These are phyloP conservation scores for Claviceps digitariae DNA, from an alignment of 2,329 filamentous ascomycete species.

Conservation along the genomic window DNA sequence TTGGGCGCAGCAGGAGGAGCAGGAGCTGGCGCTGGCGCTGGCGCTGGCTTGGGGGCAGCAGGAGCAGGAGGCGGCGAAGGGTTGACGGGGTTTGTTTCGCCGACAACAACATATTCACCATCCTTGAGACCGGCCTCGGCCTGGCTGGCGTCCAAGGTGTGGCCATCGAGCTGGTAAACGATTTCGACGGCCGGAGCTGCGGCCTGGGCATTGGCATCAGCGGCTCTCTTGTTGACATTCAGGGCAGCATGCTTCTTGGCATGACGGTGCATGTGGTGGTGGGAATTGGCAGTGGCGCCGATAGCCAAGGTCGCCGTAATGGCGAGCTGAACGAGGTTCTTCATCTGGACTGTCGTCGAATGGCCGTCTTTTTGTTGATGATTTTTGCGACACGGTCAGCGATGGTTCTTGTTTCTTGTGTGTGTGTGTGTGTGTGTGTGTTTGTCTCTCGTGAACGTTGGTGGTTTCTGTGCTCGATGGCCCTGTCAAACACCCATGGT, in stretches of 20 bases:
- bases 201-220: slow-evolving; percentile 34
- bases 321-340: slow-evolving; percentile 26
- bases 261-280: slow-evolving; percentile 47
- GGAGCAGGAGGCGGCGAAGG: slow-evolving; percentile 25
- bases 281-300: slow-evolving; percentile 44
- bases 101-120: slow-evolving; percentile 55
- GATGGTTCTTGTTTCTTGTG: background rate
- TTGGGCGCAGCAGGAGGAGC: slow-evolving; percentile 23
- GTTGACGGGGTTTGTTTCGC: slow-evolving; percentile 42
- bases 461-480: background rate
- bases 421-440: too few species aligned
- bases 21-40: background rate
- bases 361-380: background rate
- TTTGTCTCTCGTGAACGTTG: background rate
- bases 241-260: slow-evolving; percentile 37
- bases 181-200: slow-evolving; percentile 50
- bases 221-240: slow-evolving; percentile 33
- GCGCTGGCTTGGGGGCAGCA: slow-evolving; percentile 12
- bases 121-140: slow-evolving; percentile 59
- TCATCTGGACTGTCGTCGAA: slow-evolving; percentile 6
- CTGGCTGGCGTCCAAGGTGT: slow-evolving; percentile 45
- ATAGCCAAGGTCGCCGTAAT: slow-evolving; percentile 39
- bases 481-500: background rate
- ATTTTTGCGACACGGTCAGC: background rate
- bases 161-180: slow-evolving; percentile 58